Evolutionary conservation across 805 yeast species (phyloP).

Genomic region (Candida nemodendra): DNA sequence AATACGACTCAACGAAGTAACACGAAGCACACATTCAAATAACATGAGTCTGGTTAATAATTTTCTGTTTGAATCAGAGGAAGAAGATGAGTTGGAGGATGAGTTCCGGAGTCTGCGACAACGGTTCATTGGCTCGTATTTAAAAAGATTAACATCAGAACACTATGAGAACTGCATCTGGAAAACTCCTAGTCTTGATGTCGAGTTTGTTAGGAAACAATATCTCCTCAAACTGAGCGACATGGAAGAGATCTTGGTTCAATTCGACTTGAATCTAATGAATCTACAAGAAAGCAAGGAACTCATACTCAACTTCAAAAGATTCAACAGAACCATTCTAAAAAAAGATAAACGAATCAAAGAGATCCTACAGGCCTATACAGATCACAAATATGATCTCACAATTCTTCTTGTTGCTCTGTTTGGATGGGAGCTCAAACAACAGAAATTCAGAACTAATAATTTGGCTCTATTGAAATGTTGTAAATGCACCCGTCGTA

Average conservation of each 20-base stretch:
- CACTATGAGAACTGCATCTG: slow-evolving; percentile 32
- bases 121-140: slow-evolving; percentile 28
- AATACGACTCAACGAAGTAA: slow-evolving; percentile 25
- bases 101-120: slow-evolving; percentile 14
- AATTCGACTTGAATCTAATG: slow-evolving; percentile 17
- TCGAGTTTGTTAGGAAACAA: slow-evolving; percentile 20
- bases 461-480: slow-evolving; percentile 32
- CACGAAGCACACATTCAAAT: slow-evolving; percentile 7
- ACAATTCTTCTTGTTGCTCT: slow-evolving; percentile 23
- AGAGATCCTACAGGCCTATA: slow-evolving; percentile 14
- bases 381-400: slow-evolving; percentile 11
- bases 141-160: slow-evolving; percentile 24
- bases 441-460: slow-evolving; percentile 26
- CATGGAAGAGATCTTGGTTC: slow-evolving; percentile 22
- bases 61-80: slow-evolving; percentile 21
- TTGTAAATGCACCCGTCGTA: slow-evolving; percentile 36
- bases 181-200: slow-evolving; percentile 16
- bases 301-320: slow-evolving; percentile 10
- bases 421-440: slow-evolving; percentile 38
- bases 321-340: slow-evolving; percentile 26
- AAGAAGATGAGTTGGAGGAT: slow-evolving; percentile 23
- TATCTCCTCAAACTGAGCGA: slow-evolving; percentile 28
- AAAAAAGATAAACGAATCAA: slow-evolving; percentile 12
- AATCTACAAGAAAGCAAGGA: slow-evolving; percentile 14
- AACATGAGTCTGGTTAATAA: slow-evolving; percentile 11